phyloP scores from a whole-genome alignment of 345 rosid genomes.

The Pistacia atlantica region DNA sequence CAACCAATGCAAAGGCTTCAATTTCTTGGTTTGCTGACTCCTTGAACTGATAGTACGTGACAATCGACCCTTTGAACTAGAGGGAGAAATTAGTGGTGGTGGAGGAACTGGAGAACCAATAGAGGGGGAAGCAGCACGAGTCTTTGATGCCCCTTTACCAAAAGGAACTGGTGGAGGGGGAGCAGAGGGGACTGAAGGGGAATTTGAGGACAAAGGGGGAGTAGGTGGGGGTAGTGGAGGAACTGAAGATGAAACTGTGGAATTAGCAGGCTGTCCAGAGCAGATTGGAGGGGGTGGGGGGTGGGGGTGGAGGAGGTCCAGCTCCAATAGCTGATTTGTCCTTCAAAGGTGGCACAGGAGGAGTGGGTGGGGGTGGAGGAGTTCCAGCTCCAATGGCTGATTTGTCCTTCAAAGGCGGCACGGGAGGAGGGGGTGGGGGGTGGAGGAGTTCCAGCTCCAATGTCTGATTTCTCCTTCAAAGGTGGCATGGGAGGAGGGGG shows the following conservation, averaged over 20 bases:
- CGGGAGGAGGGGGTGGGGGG: conserved; percentile 49
- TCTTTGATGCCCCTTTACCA: conserved; percentile 31
- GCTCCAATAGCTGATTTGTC: conserved; percentile 26
- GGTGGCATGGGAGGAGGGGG: conserved; percentile 43
- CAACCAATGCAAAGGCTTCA: conserved; percentile 98
- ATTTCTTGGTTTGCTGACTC: conserved; percentile 64
- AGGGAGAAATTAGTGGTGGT: conserved; percentile 55
- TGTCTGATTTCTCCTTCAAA: conserved; percentile 27
- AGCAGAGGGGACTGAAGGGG: conserved; percentile 42
- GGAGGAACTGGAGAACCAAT: conserved; percentile 47
- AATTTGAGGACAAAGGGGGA: conserved; percentile 28
- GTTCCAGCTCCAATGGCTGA: conserved; percentile 34
- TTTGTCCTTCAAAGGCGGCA: conserved; percentile 34
- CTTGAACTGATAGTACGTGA: conserved; percentile 62
- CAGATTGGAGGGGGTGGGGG: conserved; percentile 50
- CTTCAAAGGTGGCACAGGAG: conserved; percentile 36
- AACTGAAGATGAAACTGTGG: conserved; percentile 24
- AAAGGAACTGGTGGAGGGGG: conserved; percentile 56
- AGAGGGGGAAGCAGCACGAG: conserved; percentile 23
- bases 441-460: conserved; percentile 43
- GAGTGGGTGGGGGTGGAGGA: conserved; percentile 55
- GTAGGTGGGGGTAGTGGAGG: conserved; percentile 49
- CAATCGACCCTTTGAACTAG: conserved; percentile 62
- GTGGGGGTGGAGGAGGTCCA: conserved; percentile 41
- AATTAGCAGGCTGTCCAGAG: conserved; percentile 18